Evolutionary conservation across 306 rosid genomes (phyloP), one percentile per base, ranked within the genome.

Genomic region (Trifolium dubium): DNA sequence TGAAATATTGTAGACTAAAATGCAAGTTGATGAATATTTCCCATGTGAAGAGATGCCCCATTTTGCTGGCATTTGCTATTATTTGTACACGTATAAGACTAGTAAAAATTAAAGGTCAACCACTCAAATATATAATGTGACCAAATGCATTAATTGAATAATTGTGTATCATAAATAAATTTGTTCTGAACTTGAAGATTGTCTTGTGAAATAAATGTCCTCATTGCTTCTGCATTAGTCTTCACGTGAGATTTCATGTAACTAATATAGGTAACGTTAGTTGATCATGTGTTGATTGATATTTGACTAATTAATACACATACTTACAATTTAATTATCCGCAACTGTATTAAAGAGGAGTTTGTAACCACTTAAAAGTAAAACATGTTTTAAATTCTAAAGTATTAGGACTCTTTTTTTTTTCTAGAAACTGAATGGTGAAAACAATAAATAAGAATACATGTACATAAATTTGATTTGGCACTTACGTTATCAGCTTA

Each of bases 31-130:
- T 60, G 69, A 49, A 69, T 41, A 32, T 19, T 32, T 39, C 64
- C 79, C 82, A 79, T 76, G 84, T 76, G 86, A 75, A 71, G 53
- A 78, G 82, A 82, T 78, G 61, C 77, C 80, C 77, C 80, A 77
- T 53, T 15, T 74, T 2, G 69, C 73, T 63, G 80, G 73, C 77
- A 69, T 30, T 54, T 46, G 59, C 64, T 59, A 14, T 31, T 9
- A 31, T 55, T 51, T 31, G 29, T 4, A 72, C 66, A 69, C 73
- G 82, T 62, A 4, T 10, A 67, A 7, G 72, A 43, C 62, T 60
- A 40, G 34, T 37, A 39, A 18, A 59, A 6, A 14, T 39, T 18
- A 59, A 9, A 15, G 37, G 71, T 17, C 47, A 68, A 54, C 69
- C 19, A 51, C 61, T 53, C 35, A 5, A 0, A 64, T 18, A 62